Evolutionary conservation across 169 alveolate genomes (phyloP), one percentile per base, ranked within the genome.

Genomic region (Eimeria tenella): DNA sequence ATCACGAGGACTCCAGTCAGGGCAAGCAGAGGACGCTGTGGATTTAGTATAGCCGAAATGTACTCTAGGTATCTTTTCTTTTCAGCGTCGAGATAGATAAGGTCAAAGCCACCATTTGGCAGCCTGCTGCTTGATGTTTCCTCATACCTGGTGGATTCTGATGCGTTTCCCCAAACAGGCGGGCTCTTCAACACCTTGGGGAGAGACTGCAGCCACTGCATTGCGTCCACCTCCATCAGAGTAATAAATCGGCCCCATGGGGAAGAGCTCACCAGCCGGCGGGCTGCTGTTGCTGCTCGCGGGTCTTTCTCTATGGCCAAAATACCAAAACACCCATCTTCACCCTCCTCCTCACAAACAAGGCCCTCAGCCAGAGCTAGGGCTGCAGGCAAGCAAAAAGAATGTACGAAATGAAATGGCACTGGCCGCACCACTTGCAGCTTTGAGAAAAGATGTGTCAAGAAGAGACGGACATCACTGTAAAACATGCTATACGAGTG

Each of bases 71-170:
- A 94, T n/a, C 49, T 65, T 84, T 31, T 58, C 91, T 94, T 94
- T 68, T 89, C 94, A 7, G 95, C 96, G n/a, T 94, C 96, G 9
- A 94, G 88, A 53, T 89, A 94, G n/a, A 94, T 88, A 21, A 94
- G 86, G 73, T 94, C 96, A 63, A 94, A 94, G 10, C 94, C 94
- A 13, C 73, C 74, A 55, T 53, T 21, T 4, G 94, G 94, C 9
- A 75, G 50, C 19, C 25, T 23, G 52, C 70, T 17, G 70, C 55
- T 17, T 53, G 94, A 5, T 42, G 4, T n/a, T 8, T 10, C 17
- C 19, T n/a, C 56, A 10, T 6, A 23, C 25, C 10, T 4, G 73
- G 70, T 19, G 73, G 42, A n/a, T 21, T 52, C 63, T 53, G 86
- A 53, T 11, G 73, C 31, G 31, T 17, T 81, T n/a, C 49, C 56